These are phyloP conservation scores for Candida cerambycidarum DNA, from an alignment of 805 yeast genomes.

Conservation along the genomic window DNA sequence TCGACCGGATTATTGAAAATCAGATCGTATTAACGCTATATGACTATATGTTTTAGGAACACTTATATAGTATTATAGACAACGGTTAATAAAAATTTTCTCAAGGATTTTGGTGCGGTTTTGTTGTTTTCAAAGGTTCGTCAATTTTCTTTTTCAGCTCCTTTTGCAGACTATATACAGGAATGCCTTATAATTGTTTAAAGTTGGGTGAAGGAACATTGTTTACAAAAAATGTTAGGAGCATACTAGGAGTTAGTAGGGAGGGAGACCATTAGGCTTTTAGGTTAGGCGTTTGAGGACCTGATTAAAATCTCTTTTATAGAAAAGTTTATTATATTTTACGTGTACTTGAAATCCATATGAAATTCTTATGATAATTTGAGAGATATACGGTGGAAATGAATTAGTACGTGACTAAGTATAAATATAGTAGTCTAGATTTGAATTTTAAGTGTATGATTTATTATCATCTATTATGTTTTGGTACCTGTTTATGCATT, in stretches of 20 bases:
- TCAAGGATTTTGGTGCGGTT: conserved; percentile 8
- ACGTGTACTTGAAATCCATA: too few relatives aligned
- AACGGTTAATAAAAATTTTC: conserved; percentile 7
- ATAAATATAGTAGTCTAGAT: too few relatives aligned
- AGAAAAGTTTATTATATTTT: too few relatives aligned
- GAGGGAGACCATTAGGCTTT: not conserved
- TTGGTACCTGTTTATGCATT: conserved; percentile 5
- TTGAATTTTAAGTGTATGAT: not conserved
- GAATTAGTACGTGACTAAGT: too few relatives aligned
- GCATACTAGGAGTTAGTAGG: not conserved
- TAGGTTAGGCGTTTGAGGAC: not conserved
- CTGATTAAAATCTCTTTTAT: too few relatives aligned
- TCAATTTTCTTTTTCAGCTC: conserved; percentile 8
- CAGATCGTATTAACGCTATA: conserved; percentile 4
- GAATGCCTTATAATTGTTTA: conserved; percentile 5
- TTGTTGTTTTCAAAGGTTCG: conserved; percentile 4
- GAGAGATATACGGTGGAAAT: too few relatives aligned
- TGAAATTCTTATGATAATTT: too few relatives aligned
- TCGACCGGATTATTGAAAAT: conserved; percentile 2
- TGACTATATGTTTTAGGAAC: not conserved
- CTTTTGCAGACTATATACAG: conserved; percentile 3
- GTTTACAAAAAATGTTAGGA: not conserved
- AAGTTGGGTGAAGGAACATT: not conserved
- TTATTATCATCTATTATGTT: not conserved
- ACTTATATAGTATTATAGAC: conserved; percentile 3